Conservation (phyloP, 169 alveolate species). For the Plasmodium reichenowi region DNA sequence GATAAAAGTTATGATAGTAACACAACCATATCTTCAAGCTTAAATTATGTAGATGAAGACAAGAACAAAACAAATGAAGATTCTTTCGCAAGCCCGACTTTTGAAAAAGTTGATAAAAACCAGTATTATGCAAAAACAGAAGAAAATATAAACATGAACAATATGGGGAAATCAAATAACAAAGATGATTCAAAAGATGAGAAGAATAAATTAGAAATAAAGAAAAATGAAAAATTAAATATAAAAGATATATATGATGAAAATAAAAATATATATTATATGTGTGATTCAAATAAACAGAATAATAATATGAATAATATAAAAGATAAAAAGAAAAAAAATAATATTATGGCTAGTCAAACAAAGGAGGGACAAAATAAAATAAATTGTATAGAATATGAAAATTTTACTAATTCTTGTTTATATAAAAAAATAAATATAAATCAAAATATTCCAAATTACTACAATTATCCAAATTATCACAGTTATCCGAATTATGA, state of each 20-base stretch:
- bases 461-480: no score
- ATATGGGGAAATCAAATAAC: neutral
- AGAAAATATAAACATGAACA: conserved; percentile 8
- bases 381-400: conserved; percentile 27
- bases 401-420: conserved; percentile 18
- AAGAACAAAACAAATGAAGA: conserved; percentile 25
- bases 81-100: conserved; percentile 16
- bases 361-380: neutral
- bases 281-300: neutral
- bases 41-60: conserved; percentile 40
- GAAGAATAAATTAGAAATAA: neutral
- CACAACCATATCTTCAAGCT: conserved; percentile 59
- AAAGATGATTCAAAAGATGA: conserved; percentile 1
- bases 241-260: neutral
- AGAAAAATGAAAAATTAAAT: neutral
- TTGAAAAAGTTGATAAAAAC: conserved; percentile 45
- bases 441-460: conserved; percentile 10
- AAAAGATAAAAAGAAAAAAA: conserved; percentile 14
- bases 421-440: conserved; percentile 52
- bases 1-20: conserved; percentile 36
- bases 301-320: conserved; percentile 14
- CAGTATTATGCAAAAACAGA: conserved; percentile 57
- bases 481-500: no score
- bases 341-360: neutral
- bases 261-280: neutral